phyloP scores from a whole-genome alignment of 371 early-diverging fungal genomes.

The Globomyces sp. region DNA sequence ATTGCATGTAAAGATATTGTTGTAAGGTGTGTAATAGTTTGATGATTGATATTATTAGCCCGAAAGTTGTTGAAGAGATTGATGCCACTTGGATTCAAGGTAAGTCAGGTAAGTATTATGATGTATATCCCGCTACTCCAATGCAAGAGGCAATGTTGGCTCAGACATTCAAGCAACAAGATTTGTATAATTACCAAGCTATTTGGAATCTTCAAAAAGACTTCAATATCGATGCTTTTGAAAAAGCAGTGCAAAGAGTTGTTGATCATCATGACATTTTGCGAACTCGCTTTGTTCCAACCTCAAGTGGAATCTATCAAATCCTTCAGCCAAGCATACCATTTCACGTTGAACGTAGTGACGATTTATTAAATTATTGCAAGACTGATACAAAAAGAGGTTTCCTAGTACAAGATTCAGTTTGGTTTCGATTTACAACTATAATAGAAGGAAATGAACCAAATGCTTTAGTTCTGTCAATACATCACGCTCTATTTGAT shows the following conservation, averaged over 20 bases:
- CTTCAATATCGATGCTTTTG: background rate
- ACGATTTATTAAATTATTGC: background rate
- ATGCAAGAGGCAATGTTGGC: conserved; percentile 19
- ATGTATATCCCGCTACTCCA: conserved; percentile 23
- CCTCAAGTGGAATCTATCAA: conserved; percentile 7
- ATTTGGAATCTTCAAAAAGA: background rate
- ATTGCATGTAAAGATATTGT: background rate
- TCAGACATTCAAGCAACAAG: conserved; percentile 14
- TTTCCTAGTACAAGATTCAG: background rate
- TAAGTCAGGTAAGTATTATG: background rate
- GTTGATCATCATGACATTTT: conserved; percentile 4
- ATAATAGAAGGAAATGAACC: background rate
- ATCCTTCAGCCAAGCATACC: background rate
- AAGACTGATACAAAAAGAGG: conserved; percentile 1
- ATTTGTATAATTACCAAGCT: conserved; percentile 16
- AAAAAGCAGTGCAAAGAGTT: background rate
- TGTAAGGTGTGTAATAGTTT: too few species aligned
- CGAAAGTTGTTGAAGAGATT: too few species aligned
- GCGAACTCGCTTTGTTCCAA: conserved; percentile 12
- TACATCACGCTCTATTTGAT: conserved; percentile 40
- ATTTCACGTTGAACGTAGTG: background rate
- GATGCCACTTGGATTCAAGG: too few species aligned
- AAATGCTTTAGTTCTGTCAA: conserved; percentile 25
- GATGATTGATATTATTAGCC: too few species aligned
- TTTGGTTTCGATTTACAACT: conserved; percentile 4